phyloP scores from a whole-genome alignment of 2,329 filamentous ascomycete genomes.

The Ophiostoma pallidulum region DNA sequence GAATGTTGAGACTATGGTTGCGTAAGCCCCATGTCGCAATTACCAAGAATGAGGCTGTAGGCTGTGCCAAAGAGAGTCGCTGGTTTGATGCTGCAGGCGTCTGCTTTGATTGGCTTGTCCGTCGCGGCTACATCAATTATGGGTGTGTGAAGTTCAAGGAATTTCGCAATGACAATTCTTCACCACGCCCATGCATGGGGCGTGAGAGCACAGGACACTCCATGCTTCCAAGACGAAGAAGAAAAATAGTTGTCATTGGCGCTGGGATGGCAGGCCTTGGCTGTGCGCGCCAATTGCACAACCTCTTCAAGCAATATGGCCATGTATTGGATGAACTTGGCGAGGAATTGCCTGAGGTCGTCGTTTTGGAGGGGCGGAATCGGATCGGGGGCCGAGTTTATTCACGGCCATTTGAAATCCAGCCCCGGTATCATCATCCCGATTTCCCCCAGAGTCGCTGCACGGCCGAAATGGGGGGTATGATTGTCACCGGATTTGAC shows the following conservation, averaged over 20 bases:
- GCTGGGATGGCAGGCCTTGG: constrained; percentile 91
- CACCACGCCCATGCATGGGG: neutral
- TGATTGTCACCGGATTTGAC: constrained; percentile 97
- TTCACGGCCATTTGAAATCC: constrained; percentile 61
- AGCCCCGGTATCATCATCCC: constrained; percentile 23
- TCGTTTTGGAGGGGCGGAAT: constrained; percentile 78
- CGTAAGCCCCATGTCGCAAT: constrained; percentile 77
- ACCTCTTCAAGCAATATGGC: constrained; percentile 72
- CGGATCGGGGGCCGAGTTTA: constrained; percentile 90
- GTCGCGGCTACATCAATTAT: constrained; percentile 92
- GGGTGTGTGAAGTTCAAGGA: constrained; percentile 59
- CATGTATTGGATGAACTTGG: constrained; percentile 54
- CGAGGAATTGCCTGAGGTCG: constrained; percentile 61
- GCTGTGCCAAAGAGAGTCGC: constrained; percentile 75
- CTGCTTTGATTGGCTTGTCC: constrained; percentile 85
- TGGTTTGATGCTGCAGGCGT: constrained; percentile 86
- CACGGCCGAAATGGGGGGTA: constrained; percentile 93
- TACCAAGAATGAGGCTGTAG: constrained; percentile 74
- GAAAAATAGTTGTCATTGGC: constrained; percentile 77
- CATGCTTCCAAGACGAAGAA: constrained; percentile 34
- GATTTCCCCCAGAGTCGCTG: constrained; percentile 37
- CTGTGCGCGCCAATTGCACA: constrained; percentile 83
- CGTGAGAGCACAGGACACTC: neutral
- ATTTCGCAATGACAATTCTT: constrained; percentile 24
- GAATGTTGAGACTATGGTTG: constrained; percentile 83